Percentiles rank a stretch among this genome's conserved stretches.
Evolutionary conservation across 768 basidiomycete species (phyloP).

Genomic region (Suillus discolor): DNA sequence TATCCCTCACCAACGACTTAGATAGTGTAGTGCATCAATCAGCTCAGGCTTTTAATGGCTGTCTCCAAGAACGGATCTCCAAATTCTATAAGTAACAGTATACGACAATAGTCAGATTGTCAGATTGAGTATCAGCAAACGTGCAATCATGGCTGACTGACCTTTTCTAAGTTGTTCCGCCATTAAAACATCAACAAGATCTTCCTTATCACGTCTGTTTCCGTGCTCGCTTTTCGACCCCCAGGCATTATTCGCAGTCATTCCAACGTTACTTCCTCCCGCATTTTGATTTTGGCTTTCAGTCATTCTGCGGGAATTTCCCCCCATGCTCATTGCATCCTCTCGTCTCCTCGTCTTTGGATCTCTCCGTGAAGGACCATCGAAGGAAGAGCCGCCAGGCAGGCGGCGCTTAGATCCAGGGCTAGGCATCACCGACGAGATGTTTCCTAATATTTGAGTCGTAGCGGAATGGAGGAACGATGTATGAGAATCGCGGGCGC

Average conservation of each 20-base stretch:
- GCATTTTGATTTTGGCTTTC: conserved; percentile 25
- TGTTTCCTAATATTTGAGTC: conserved; percentile 20
- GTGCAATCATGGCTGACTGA: conserved; percentile 22
- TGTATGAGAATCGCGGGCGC: conserved; percentile 32
- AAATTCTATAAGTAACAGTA: neutral
- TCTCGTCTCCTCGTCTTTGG: conserved; percentile 53
- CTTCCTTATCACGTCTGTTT: conserved; percentile 57
- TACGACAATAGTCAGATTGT: neutral
- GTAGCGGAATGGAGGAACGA: conserved; percentile 18
- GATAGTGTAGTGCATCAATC: conserved; percentile 6
- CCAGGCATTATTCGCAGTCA: conserved; percentile 20
- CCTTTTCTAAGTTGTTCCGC: conserved; percentile 61
- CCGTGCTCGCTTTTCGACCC: conserved; percentile 38
- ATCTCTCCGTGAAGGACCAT: conserved; percentile 46
- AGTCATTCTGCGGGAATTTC: conserved; percentile 25
- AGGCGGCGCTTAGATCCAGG: conserved; percentile 50
- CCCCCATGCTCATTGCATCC: conserved; percentile 34
- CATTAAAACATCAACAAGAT: conserved; percentile 49
- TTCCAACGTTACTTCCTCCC: conserved; percentile 12
- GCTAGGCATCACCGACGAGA: conserved; percentile 22
- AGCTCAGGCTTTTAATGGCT: conserved; percentile 29
- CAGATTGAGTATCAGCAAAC: neutral
- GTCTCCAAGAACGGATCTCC: conserved; percentile 52
- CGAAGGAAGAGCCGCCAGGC: conserved; percentile 48
- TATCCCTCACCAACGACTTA: conserved; percentile 15